Evolutionary conservation across 352 stramenopile genomes (phyloP).

Genomic region (Globisporangium solare): DNA sequence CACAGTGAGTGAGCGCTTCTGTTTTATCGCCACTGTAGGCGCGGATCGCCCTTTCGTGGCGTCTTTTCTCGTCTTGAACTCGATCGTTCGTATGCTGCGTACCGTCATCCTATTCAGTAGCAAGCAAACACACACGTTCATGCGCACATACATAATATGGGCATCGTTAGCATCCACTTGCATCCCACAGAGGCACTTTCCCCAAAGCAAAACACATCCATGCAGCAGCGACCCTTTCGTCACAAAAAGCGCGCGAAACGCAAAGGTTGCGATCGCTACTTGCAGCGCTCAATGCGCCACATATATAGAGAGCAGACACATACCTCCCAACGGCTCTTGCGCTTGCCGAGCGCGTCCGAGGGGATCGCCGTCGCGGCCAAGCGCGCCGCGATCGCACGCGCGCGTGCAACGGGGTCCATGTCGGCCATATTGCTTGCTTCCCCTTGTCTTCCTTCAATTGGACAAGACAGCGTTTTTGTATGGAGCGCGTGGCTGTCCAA

Average conservation of each 20-base stretch:
- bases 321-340: conserved; percentile 84
- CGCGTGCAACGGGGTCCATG: conserved; percentile 72
- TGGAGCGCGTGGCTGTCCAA: background rate
- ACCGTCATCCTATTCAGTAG: conserved; percentile 38
- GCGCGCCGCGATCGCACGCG: conserved; percentile 78
- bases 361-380: conserved; percentile 69
- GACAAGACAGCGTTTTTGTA: conserved; percentile 8
- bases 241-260: background rate
- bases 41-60: background rate
- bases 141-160: background rate
- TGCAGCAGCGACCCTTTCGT: background rate
- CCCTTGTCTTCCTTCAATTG: conserved; percentile 1
- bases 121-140: background rate
- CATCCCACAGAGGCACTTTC: too few relatives aligned
- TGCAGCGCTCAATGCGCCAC: conserved; percentile 6
- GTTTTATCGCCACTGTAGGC: background rate
- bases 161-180: background rate
- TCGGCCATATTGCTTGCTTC: conserved; percentile 27
- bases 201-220: too few relatives aligned
- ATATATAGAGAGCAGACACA: conserved; percentile 17
- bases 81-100: background rate
- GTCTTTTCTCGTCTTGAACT: background rate
- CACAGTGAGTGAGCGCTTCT: background rate
- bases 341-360: conserved; percentile 66
- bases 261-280: conserved; percentile 7